phyloP scores from a whole-genome alignment of 2,329 filamentous ascomycete species.

The Penicillium brevicompactum region DNA sequence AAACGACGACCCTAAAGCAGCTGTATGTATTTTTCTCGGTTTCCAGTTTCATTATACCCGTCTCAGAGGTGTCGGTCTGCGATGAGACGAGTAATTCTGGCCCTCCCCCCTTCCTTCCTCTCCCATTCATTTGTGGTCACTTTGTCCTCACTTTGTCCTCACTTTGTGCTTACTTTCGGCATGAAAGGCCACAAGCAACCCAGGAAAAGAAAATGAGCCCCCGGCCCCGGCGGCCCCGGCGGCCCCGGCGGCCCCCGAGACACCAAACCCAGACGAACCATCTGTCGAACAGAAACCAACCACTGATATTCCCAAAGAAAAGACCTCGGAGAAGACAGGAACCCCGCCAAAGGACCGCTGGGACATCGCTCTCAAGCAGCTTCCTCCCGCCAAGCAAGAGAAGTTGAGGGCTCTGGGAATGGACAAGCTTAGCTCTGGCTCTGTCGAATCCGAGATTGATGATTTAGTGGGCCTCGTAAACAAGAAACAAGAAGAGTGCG shows the following conservation, averaged over 20 bases:
- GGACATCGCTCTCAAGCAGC: not conserved
- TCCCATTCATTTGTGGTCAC: too few relatives aligned
- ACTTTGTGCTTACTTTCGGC: too few relatives aligned
- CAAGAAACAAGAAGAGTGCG: slow-evolving; percentile 9
- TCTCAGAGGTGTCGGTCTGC: too few relatives aligned
- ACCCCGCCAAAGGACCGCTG: not conserved
- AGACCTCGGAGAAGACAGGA: not conserved
- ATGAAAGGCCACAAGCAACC: too few relatives aligned
- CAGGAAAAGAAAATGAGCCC: too few relatives aligned
- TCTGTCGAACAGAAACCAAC: not conserved
- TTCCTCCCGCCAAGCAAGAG: slow-evolving; percentile 2
- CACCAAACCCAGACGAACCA: not conserved
- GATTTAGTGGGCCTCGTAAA: slow-evolving; percentile 4
- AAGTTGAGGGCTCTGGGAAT: slow-evolving; percentile 4
- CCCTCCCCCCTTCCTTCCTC: too few relatives aligned
- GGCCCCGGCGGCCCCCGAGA: not conserved
- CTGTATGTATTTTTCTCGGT: not conserved
- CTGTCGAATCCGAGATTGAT: slow-evolving; percentile 4
- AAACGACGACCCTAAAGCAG: not conserved
- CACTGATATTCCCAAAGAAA: not conserved
- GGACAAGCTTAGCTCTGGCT: not conserved
- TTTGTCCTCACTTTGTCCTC: too few relatives aligned
- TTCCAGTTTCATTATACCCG: not conserved
- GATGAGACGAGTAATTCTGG: too few relatives aligned
- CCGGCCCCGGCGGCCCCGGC: too few relatives aligned